phyloP scores from a whole-genome alignment of 768 basidiomycete genomes.

The Mycena galopus region DNA sequence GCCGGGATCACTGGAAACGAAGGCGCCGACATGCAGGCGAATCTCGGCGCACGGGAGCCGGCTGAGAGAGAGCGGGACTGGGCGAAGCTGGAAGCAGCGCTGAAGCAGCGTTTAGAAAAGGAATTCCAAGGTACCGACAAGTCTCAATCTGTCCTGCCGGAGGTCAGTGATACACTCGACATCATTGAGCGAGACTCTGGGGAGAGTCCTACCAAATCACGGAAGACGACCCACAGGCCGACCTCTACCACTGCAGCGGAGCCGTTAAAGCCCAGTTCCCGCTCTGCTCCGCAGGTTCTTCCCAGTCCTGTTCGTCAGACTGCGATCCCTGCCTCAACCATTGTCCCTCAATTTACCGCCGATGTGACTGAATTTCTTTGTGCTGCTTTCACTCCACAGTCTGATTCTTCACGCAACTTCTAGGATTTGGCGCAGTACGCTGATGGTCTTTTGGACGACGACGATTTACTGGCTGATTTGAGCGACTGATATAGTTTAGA shows the following conservation, averaged over 20 bases:
- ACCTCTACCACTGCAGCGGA: conserved; percentile 29
- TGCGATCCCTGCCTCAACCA: neutral
- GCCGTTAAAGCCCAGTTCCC: neutral
- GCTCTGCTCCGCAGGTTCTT: neutral
- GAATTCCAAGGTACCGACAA: neutral
- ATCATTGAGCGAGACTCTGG: neutral
- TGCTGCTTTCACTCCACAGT: conserved; percentile 15
- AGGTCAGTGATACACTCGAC: neutral
- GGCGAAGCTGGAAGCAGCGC: conserved; percentile 51
- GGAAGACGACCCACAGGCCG: conserved; percentile 7
- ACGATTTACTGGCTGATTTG: conserved; percentile 49
- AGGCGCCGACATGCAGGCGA: conserved; percentile 83
- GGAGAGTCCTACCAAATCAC: conserved; percentile 30
- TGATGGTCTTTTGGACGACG: conserved; percentile 52
- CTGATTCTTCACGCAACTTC: neutral
- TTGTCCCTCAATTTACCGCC: neutral
- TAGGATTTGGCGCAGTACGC: conserved; percentile 49
- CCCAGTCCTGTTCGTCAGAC: neutral
- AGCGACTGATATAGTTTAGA: conserved; percentile 33
- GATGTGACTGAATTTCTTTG: neutral
- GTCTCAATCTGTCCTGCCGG: neutral
- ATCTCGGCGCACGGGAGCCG: conserved; percentile 61
- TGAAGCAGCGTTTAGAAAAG: conserved; percentile 27
- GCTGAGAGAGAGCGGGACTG: conserved; percentile 69
- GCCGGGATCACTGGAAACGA: conserved; percentile 87